Evolutionary conservation across 768 basidiomycete species (phyloP).

Genomic region (Stropharia rugosoannulata): DNA sequence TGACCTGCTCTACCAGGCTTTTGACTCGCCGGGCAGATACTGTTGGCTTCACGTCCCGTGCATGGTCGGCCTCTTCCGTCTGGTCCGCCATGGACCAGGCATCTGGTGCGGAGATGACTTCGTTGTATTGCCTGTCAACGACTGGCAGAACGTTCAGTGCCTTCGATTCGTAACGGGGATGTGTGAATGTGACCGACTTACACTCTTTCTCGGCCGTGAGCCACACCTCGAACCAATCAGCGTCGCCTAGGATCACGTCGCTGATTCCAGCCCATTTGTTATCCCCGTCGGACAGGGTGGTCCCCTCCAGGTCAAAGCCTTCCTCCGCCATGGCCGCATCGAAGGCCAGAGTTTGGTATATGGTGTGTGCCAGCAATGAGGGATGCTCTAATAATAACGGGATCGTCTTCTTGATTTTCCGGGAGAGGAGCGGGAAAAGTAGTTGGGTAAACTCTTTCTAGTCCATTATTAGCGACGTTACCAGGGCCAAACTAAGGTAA

Average conservation of each 20-base stretch:
- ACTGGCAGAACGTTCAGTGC: conserved; percentile 46
- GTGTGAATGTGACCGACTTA: conserved; percentile 38
- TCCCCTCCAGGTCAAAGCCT: conserved; percentile 64
- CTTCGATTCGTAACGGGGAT: neutral
- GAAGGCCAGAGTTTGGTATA: conserved; percentile 89
- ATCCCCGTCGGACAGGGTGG: conserved; percentile 34
- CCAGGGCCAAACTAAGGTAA: neutral
- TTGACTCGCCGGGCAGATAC: conserved; percentile 82
- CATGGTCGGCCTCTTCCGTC: conserved; percentile 39
- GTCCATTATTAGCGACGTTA: conserved; percentile 1
- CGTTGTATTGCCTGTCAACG: conserved; percentile 82
- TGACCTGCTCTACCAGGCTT: conserved; percentile 87
- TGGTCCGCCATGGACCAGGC: conserved; percentile 85
- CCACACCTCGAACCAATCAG: conserved; percentile 93
- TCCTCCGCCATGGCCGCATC: conserved; percentile 76
- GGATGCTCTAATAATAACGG: conserved; percentile 76
- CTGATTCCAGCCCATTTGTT: conserved; percentile 74
- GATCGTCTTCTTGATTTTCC: conserved; percentile 74
- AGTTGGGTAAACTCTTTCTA: conserved; percentile 83
- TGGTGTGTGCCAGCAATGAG: conserved; percentile 89
- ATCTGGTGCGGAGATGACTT: conserved; percentile 75
- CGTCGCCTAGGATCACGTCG: conserved; percentile 75
- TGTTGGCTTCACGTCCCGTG: conserved; percentile 62
- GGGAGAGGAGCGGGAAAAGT: conserved; percentile 73
- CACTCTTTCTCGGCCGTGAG: conserved; percentile 86